Evolutionary conservation across 1,284 basidiomycete genomes (phyloP).

Genomic region (Kalmanozyma brasiliensis): DNA sequence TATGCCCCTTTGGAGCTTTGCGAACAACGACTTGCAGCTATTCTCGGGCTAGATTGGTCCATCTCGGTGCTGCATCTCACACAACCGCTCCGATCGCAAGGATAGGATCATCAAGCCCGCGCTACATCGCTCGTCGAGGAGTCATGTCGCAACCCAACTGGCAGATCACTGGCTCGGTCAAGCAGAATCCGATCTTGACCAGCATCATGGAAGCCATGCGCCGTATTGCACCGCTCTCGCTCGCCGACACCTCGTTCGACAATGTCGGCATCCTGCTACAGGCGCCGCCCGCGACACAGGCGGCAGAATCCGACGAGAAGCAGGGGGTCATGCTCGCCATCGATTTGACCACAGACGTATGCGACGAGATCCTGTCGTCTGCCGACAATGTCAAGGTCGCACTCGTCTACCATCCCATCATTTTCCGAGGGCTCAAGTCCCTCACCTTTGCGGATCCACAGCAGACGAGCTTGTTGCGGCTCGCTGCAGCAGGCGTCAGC

Average conservation of each 20-base stretch:
- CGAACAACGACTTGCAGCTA: conserved; percentile 1
- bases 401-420: conserved; percentile 79
- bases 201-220: conserved; percentile 38
- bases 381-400: conserved; percentile 71
- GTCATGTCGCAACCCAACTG: conserved; percentile 42
- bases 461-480: conserved; percentile 81
- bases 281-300: conserved; percentile 13
- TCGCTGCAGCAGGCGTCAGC: conserved; percentile 82
- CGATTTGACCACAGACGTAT: conserved; percentile 62
- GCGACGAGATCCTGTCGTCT: conserved; percentile 58
- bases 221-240: conserved; percentile 53
- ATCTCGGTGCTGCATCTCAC: not conserved
- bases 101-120: too few relatives aligned
- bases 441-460: conserved; percentile 82
- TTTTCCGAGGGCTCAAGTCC: conserved; percentile 83
- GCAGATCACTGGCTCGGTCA: conserved; percentile 44
- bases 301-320: conserved; percentile 12
- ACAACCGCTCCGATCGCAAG: not conserved
- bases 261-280: conserved; percentile 64
- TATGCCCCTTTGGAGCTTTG: not conserved
- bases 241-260: conserved; percentile 63
- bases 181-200: conserved; percentile 28
- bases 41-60: not conserved
- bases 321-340: conserved; percentile 61
- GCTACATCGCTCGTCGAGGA: conserved; percentile 2